Base-by-base conservation (phyloP, 2,329 filamentous ascomycete species). In the Alternaria sp. region DNA sequence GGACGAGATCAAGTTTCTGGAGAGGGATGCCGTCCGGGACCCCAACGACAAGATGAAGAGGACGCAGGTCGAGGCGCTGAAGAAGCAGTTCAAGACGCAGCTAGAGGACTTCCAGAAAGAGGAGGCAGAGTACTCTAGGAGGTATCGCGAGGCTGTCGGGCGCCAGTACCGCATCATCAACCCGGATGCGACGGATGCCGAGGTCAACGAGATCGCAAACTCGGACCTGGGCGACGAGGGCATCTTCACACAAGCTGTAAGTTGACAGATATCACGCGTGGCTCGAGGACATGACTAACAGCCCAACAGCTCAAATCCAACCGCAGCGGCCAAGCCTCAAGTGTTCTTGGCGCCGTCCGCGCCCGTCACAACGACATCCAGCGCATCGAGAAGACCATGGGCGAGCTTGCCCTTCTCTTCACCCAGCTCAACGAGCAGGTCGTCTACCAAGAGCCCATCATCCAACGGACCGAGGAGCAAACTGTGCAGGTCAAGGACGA, bases 321-420 rank as follows among this genome's bases (percentile, higher is more conserved):
- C 83, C 90, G 90, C 66, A 87, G 87, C 44, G 90, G 89, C 57
- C 89, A 92, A 73, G 91, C 91, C 42, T 87, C 85, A 51, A 88
- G 89, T 16, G 88, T 93, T 7, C 87, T 94, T 51, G 91, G 91
- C 65, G 90, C 90, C 64, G 92, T 94, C 39, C 90, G 91, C 66
- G 91, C 91, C 38, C 91, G 92, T 57, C 92, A 94, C 83, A 92
- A 91, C 75, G 92, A 94, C 80, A 89, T 94, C 65, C 87, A 92
- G 80, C 88, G 87, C 78, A 94, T 95, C 69, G 91, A 94, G 79
- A 84, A 87, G 75, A 93, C 90, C 6, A 85, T 94, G 65, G 81
- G 82, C 36, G 90, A 94, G 76, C 85, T 94, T 42, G 85, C 87
- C 26, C 76, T 85, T 48, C 85, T 94, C 69, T 93, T 93, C 82